Evolutionary conservation across 768 basidiomycete genomes (phyloP), one percentile per base, ranked within the genome.

Genomic region (Tricholoma saponaceum): DNA sequence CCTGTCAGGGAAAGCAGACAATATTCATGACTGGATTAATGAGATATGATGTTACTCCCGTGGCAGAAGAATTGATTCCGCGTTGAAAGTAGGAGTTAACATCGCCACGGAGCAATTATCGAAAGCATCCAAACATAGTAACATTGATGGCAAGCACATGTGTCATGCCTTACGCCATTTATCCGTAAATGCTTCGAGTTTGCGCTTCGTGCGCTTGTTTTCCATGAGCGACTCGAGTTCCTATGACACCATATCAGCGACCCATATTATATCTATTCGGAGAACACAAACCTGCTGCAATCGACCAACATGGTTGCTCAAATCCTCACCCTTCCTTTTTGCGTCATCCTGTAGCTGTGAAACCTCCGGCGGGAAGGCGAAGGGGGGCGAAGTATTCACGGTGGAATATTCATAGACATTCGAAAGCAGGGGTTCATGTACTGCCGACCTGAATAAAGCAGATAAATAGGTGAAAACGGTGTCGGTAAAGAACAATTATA

Each of bases 341-440:
- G 69, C 69, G 10, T 62, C 59, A 10, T 54, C 54, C 39, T 64
- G 55, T 28, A 67, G 50, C 5, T 25, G 14, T 4, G 30, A 49
- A 3, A 68, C 28, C 22, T 63, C 54, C 1, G 56, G 46, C 7
- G 66, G 58, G 23, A 58, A 44, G 7, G 63, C 47, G 30, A 70
- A 70, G 1, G 71, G 68, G 13, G 65, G 60, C 2, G 69, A 68
- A 1, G 67, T 65, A 39, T 69, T 70, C 51, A 69, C 20, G 1
- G 64, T 56, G 7, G 71, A 71, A 54, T 70, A 54, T 18, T 60
- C 58, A 52, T 70, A 71, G 10, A 59, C 56, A 2, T 54, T 55
- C 30, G 62, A 39, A 28, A 69, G 58, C 23, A 67, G 52, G 5
- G 62, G 63, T 9, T 56, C 59, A 53, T 68, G 64, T 26, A 37